Percentiles rank a stretch among this genome's conserved stretches.
Evolutionary conservation across 805 yeast genomes (phyloP).

Genomic region (Kluyveromyces lactis): DNA sequence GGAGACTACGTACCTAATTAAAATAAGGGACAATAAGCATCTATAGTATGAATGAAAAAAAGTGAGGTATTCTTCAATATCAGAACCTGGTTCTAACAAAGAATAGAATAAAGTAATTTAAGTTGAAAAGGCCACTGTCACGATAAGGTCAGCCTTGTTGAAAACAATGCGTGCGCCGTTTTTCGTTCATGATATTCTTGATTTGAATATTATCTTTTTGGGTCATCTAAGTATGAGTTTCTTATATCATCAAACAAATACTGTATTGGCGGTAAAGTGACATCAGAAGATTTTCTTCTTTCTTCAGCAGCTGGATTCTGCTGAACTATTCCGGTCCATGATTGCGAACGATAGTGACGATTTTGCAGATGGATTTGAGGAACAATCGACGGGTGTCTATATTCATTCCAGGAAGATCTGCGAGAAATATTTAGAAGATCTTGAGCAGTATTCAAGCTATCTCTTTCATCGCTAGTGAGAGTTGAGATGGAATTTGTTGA

Average conservation of each 20-base stretch:
- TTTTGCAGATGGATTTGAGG: conserved; percentile 1
- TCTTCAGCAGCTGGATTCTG: neutral
- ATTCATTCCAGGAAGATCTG: conserved; percentile 1
- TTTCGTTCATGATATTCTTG: too few species aligned
- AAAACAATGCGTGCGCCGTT: too few species aligned
- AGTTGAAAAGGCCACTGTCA: too few species aligned
- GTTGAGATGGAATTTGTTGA: neutral
- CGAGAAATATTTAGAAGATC: conserved; percentile 8
- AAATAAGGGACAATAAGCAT: too few species aligned
- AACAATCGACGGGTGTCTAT: neutral
- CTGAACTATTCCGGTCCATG: conserved; percentile 2
- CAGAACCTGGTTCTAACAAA: too few species aligned
- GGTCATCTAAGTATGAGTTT: conserved; percentile 1
- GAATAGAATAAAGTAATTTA: too few species aligned
- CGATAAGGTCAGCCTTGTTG: too few species aligned
- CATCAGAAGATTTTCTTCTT: conserved; percentile 3
- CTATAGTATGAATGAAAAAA: too few species aligned
- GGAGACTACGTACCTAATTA: too few species aligned
- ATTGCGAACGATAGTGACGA: conserved; percentile 3
- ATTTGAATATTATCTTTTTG: too few species aligned
- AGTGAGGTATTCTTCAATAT: too few species aligned
- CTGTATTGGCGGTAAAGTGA: conserved; percentile 2
- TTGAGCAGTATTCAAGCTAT: conserved; percentile 5
- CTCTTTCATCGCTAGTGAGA: conserved; percentile 1
- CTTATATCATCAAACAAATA: conserved; percentile 1